Evolutionary conservation across 225 moss, liverwort and hornwort species (phyloP), one percentile per base, ranked within the genome.

Genomic region (Pseudoscleropodium purum): DNA sequence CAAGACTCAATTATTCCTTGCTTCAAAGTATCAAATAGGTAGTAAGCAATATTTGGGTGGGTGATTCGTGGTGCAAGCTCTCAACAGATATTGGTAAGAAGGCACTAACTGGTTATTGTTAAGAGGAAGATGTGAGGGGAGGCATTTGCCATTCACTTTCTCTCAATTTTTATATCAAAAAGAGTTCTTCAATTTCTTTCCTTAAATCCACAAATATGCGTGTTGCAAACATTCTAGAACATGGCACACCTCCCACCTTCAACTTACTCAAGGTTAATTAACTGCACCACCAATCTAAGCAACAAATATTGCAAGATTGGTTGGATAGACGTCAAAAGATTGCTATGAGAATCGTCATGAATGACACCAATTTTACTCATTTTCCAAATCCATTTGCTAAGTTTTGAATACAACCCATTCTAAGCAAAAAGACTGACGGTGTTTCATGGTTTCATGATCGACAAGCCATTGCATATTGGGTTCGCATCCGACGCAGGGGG

Each of bases 381-480:
- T 3, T 82, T 82, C 15, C 45, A 59, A 59, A 39, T 63, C 29
- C 45, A n/a, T 62, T 49, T 47, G 61, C 12, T 30, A 51, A 51
- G 39, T 49, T 82, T 36, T 73, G 12, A 26, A 7, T 33, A 33
- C 17, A 61, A 24, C 29, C 26, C 47, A 19, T 49, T 49, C 13
- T 49, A 39, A 49, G 51, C 14, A 25, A 62, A 63, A 62, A 52
- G 17, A 67, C 70, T 91, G 19, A 90, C 61, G 20, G 24, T 37
- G 36, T 8, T 82, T 77, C 9, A 51, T 15, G 63, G 7, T 68
- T 83, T 86, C 9, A 26, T 90, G 18, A 54, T 81, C 81, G 79
- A 73, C 91, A 99, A 47, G 99, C 99, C 99, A 69, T 79, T 97
- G 90, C 99, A 99, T 61, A 94, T 94, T 57, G 99, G 92, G 17